Percentiles rank a stretch among this genome's conserved stretches.
phyloP scores from a whole-genome alignment of 768 basidiomycete genomes.

The Rhodotorula babjevae region DNA sequence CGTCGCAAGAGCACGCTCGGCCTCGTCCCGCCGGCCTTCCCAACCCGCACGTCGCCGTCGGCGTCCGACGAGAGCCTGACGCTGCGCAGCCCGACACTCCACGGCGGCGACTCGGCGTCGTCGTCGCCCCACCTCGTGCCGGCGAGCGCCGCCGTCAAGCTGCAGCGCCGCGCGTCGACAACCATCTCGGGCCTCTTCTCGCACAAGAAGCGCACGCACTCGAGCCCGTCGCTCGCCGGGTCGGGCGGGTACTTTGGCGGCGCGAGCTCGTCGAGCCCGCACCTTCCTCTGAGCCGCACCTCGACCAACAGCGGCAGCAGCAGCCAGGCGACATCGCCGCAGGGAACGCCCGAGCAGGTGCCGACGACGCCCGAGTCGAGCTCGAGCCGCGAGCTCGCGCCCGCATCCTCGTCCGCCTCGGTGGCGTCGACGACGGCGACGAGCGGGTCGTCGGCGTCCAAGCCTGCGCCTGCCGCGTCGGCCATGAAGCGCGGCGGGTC shows the following conservation, averaged over 20 bases:
- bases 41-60: neutral
- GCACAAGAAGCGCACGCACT: slow-evolving; percentile 17
- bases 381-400: neutral
- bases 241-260: slow-evolving; percentile 10
- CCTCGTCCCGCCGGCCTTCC: slow-evolving; percentile 12
- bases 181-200: slow-evolving; percentile 17
- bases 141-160: slow-evolving; percentile 17
- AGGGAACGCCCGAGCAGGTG: neutral
- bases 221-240: slow-evolving; percentile 8
- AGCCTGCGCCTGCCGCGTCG: neutral
- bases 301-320: neutral
- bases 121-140: neutral
- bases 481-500: neutral
- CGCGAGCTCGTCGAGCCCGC: slow-evolving; percentile 9
- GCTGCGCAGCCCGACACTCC: slow-evolving; percentile 1
- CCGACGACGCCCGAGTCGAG: slow-evolving; percentile 2
- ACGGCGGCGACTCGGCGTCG: neutral
- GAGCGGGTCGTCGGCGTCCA: neutral
- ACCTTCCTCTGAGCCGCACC: slow-evolving; percentile 1
- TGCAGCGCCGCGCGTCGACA: slow-evolving; percentile 23
- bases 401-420: neutral
- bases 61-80: neutral
- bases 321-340: neutral
- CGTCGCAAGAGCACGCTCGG: slow-evolving; percentile 32
- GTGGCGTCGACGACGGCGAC: neutral